Evolutionary conservation across 192 early-diverging fungal species (phyloP).

Genomic region (Phlyctochytrium arcticum): DNA sequence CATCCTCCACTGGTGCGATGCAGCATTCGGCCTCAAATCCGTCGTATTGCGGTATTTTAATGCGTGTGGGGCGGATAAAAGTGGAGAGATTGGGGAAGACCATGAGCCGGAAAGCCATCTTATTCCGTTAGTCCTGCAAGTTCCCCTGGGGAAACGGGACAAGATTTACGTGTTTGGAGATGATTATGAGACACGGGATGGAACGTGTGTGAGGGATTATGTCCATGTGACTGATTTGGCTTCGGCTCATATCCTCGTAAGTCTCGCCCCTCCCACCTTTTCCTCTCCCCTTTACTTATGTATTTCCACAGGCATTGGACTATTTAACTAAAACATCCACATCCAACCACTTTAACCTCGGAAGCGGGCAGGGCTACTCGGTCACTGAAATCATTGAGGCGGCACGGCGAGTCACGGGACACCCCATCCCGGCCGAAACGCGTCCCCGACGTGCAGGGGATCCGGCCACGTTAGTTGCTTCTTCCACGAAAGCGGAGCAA

Average conservation of each 20-base stretch:
- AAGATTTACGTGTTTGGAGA: slow-evolving; percentile 85
- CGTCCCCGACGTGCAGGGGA: slow-evolving; percentile 51
- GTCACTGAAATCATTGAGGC: slow-evolving; percentile 89
- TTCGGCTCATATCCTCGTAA: slow-evolving; percentile 71
- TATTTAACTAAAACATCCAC: slow-evolving; percentile 62
- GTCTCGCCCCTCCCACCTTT: background rate
- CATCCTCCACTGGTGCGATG: slow-evolving; percentile 70
- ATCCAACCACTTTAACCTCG: slow-evolving; percentile 83
- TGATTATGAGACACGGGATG: slow-evolving; percentile 90
- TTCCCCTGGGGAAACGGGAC: slow-evolving; percentile 77
- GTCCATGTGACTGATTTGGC: slow-evolving; percentile 94
- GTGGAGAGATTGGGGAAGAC: slow-evolving; percentile 91
- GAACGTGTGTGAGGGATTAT: slow-evolving; percentile 91
- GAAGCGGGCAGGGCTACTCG: slow-evolving; percentile 86
- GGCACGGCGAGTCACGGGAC: slow-evolving; percentile 72
- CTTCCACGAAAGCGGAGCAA: slow-evolving; percentile 47
- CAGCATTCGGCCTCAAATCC: slow-evolving; percentile 44
- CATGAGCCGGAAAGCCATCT: slow-evolving; percentile 84
- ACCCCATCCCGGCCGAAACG: slow-evolving; percentile 73
- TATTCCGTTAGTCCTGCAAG: slow-evolving; percentile 81
- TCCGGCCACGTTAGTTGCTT: slow-evolving; percentile 48
- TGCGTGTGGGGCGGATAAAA: slow-evolving; percentile 86
- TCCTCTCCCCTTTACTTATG: too few relatives aligned
- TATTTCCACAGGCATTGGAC: slow-evolving; percentile 61
- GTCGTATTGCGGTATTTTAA: slow-evolving; percentile 86